These are phyloP conservation scores for Pinus taeda DNA, from an alignment of 75 land plant species.

Conservation along the genomic window DNA sequence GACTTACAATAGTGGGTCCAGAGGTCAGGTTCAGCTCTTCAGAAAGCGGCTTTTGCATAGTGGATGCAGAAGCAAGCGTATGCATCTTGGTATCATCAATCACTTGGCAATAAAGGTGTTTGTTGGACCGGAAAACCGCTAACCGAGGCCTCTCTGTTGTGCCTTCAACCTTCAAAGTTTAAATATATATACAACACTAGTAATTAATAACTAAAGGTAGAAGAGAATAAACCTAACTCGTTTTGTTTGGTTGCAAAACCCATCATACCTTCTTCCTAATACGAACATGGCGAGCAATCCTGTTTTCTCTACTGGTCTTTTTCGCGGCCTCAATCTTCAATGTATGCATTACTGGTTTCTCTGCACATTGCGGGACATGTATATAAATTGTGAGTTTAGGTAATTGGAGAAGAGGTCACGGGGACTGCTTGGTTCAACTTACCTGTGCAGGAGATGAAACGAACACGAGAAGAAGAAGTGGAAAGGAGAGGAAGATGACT, in stretches of 20 bases:
- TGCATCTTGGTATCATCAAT: slow-evolving; percentile 91
- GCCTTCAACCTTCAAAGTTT: slow-evolving; percentile 51
- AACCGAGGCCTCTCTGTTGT: slow-evolving; percentile 92
- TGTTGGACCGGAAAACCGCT: slow-evolving; percentile 80
- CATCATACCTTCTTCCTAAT: slow-evolving; percentile 66
- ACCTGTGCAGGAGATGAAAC: too few species aligned
- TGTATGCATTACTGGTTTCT: too few species aligned
- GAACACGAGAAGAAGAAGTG: too few species aligned
- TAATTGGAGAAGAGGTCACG: too few species aligned
- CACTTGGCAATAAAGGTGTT: slow-evolving; percentile 88
- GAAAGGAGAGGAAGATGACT: too few species aligned
- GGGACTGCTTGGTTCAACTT: too few species aligned
- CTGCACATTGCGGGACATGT: too few species aligned
- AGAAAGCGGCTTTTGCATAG: slow-evolving; percentile 70
- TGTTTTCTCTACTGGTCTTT: slow-evolving; percentile 46
- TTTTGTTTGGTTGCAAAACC: background rate
- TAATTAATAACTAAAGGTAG: background rate
- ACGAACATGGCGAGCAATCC: slow-evolving; percentile 62
- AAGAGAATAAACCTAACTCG: background rate
- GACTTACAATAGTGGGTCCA: slow-evolving; percentile 80
- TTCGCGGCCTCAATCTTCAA: slow-evolving; percentile 1
- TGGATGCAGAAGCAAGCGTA: slow-evolving; percentile 84
- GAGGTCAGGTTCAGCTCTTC: slow-evolving; percentile 61
- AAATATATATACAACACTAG: background rate
- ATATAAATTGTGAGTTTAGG: too few species aligned